Conservation (phyloP, 106 monocot species). For the Ottelia alismoides region DNA sequence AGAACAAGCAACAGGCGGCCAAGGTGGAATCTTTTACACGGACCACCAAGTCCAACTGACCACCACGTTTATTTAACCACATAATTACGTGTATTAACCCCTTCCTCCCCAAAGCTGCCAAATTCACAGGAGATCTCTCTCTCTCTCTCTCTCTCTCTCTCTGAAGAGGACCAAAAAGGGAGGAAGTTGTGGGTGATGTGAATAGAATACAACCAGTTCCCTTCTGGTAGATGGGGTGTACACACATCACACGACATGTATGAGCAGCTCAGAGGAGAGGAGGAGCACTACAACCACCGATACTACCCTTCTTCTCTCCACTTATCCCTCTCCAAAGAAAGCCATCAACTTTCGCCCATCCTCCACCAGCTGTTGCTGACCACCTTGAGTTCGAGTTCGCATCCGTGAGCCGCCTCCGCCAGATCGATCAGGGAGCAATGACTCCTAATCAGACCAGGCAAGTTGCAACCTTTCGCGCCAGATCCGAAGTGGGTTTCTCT, state of each 20-base stretch:
- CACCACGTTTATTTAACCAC: too few species aligned
- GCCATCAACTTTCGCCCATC: background rate
- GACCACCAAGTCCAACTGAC: too few species aligned
- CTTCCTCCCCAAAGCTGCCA: too few species aligned
- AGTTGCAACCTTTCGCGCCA: background rate
- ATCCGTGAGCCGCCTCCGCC: background rate
- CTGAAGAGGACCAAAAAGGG: background rate
- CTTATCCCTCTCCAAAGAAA: background rate
- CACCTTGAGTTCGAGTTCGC: background rate
- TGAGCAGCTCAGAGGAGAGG: background rate
- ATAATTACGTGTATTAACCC: too few species aligned
- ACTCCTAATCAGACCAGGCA: background rate
- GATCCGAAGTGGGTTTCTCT: constrained; percentile 1
- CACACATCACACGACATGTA: background rate
- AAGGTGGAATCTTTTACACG: too few species aligned
- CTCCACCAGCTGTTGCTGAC: background rate
- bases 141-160: background rate
- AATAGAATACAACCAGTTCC: background rate
- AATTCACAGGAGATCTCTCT: too few species aligned
- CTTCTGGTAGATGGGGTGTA: background rate
- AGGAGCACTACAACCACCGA: background rate
- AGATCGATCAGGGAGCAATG: background rate
- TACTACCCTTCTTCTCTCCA: background rate
- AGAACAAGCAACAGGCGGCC: too few species aligned
- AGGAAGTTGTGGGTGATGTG: background rate